Percentiles rank a stretch among this genome's conserved stretches.
These are phyloP conservation scores for Cladosporium sp. DNA, from an alignment of 2,329 filamentous ascomycete genomes.

Conservation along the genomic window DNA sequence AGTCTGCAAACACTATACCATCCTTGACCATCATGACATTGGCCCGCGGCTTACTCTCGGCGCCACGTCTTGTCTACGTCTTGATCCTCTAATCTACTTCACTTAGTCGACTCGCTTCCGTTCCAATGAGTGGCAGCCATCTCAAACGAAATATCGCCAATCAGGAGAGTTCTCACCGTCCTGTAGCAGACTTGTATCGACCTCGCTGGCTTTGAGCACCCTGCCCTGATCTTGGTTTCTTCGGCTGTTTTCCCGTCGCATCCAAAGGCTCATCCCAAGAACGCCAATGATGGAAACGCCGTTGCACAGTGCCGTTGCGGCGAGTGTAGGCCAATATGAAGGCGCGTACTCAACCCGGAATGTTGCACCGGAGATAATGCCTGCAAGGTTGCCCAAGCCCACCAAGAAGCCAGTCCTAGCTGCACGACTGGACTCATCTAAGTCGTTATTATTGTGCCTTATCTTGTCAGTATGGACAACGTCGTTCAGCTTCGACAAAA, in stretches of 20 bases:
- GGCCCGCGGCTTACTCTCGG: no score
- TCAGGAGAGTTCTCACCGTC: slow-evolving; percentile 9
- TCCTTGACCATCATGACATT: no score
- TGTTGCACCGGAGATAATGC: slow-evolving; percentile 43
- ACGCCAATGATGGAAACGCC: slow-evolving; percentile 39
- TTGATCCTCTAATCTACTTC: no score
- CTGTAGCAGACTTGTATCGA: slow-evolving; percentile 4
- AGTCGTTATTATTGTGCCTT: slow-evolving; percentile 50
- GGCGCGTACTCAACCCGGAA: slow-evolving; percentile 48
- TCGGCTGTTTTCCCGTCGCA: slow-evolving; percentile 42
- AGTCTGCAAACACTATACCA: no score
- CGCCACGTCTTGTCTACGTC: no score
- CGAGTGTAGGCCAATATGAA: slow-evolving; percentile 45
- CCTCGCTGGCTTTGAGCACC: slow-evolving; percentile 8
- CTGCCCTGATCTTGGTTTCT: slow-evolving; percentile 35
- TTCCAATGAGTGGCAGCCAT: background rate
- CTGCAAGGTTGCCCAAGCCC: slow-evolving; percentile 47
- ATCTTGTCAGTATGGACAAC: background rate
- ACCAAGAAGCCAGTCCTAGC: slow-evolving; percentile 47
- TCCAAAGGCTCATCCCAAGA: slow-evolving; percentile 40
- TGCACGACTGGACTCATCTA: slow-evolving; percentile 47
- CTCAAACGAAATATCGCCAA: slow-evolving; percentile 11
- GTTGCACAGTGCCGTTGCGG: slow-evolving; percentile 42
- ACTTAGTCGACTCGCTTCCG: no score
- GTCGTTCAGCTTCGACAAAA: background rate